Evolutionary conservation across 768 basidiomycete genomes (phyloP).

Genomic region (Suillus plorans): DNA sequence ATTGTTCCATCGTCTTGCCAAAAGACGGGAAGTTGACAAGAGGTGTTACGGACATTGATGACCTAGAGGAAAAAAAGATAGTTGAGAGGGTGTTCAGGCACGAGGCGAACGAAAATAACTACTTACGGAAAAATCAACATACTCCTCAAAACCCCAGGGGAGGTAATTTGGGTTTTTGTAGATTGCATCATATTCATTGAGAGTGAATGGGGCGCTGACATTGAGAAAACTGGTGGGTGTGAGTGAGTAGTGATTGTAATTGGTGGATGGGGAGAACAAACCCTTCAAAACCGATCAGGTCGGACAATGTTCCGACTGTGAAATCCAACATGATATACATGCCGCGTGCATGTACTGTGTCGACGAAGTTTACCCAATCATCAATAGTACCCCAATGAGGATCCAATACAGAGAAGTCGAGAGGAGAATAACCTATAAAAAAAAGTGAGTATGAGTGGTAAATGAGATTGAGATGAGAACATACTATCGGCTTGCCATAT

Average conservation of each 20-base stretch:
- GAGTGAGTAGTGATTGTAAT: slow-evolving; percentile 6
- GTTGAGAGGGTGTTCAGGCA: slow-evolving; percentile 1
- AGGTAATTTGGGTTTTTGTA: slow-evolving; percentile 77
- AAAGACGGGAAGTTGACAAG: slow-evolving; percentile 75
- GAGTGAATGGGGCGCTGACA: slow-evolving; percentile 72
- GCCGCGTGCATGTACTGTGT: slow-evolving; percentile 71
- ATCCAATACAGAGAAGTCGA: slow-evolving; percentile 88
- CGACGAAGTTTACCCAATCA: slow-evolving; percentile 78
- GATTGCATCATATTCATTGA: slow-evolving; percentile 68
- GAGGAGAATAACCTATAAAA: slow-evolving; percentile 81
- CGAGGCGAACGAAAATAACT: slow-evolving; percentile 3
- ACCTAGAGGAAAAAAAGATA: slow-evolving; percentile 40
- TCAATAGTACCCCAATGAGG: slow-evolving; percentile 87
- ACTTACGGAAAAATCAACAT: slow-evolving; percentile 76
- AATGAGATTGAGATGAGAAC: slow-evolving; percentile 1
- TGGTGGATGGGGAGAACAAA: slow-evolving; percentile 34
- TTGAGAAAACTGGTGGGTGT: slow-evolving; percentile 58
- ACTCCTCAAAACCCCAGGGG: slow-evolving; percentile 86
- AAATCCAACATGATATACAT: slow-evolving; percentile 96
- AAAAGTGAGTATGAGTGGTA: slow-evolving; percentile 10
- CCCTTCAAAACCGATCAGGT: slow-evolving; percentile 86
- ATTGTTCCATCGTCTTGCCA: slow-evolving; percentile 77
- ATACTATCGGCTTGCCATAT: slow-evolving; percentile 94
- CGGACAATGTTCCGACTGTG: slow-evolving; percentile 90
- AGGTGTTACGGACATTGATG: slow-evolving; percentile 66